Evolutionary conservation across 192 early-diverging fungal genomes (phyloP), one percentile per base, ranked within the genome.

Genomic region (Umbelopsis vinacea): DNA sequence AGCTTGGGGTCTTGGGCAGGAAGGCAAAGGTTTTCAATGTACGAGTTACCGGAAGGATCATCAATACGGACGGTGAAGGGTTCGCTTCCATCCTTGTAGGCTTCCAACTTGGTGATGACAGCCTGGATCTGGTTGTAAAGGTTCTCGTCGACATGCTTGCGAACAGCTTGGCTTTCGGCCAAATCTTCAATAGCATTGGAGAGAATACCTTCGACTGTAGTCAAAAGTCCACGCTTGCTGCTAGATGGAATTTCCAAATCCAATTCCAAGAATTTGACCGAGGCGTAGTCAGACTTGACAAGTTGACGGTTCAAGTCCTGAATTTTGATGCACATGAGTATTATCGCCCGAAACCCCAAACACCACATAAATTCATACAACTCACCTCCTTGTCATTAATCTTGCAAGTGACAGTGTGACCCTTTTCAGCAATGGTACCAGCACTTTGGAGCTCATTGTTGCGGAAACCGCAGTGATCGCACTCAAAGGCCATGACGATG

Each of bases 371-470:
- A 29, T 29, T 26, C 9, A 53, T 52, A 0, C 19, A 43, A 33
- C 53, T 26, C 76, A 80, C 78, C 35, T 81, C 83, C 77, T 92
- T 92, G 67, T 70, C 84, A 14, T 84, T 74, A 70, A 96, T 79
- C 23, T 79, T 73, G 66, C 89, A 88, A 68, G 87, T 83, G 57
- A 90, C 87, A 26, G 82, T 80, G 19, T 89, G 82, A n/a, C 96
- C 96, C 77, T 91, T 87, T 68, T 96, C 92, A 45, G 89, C 87
- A n/a, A 96, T 82, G 55, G 90, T 81, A 48, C 92, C 89, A 46
- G 94, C 95, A 70, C 90, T 89, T 78, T 95, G 95, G 60, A 95
- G 84, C 82, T 96, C 95, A 79, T 94, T 98, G 77, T 97, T 94
- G 72, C 86, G 84, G 70, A 92, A 84, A 2, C 92, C 91, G 77